A percentile compares a stretch with the other conserved stretches of the same genome.
These are phyloP conservation scores for Rhododendron griersonianum DNA, from an alignment of 148 eudicot species.

Conservation along the genomic window DNA sequence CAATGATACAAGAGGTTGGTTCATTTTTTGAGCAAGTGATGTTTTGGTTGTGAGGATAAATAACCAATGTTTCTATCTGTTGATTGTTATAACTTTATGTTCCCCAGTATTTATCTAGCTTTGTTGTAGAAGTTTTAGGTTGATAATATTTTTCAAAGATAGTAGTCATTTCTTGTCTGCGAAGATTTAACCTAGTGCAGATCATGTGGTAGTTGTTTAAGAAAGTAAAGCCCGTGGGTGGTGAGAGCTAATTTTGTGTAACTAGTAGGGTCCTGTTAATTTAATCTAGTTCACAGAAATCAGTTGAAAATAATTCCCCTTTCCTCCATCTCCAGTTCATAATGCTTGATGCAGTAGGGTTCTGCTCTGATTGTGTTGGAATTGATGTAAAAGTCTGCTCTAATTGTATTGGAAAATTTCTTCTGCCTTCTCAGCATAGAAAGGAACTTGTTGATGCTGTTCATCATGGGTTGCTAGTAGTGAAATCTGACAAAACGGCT, in stretches of 20 bases:
- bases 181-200: background rate
- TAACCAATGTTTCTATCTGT: background rate
- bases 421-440: constrained; percentile 57
- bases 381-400: background rate
- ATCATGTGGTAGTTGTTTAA: background rate
- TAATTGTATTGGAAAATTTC: background rate
- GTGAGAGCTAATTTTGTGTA: background rate
- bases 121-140: constrained; percentile 1
- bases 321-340: background rate
- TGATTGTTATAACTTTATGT: background rate
- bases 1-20: background rate
- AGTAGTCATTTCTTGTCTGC: background rate
- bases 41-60: background rate
- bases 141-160: constrained; percentile 2
- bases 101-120: background rate
- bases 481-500: constrained; percentile 66
- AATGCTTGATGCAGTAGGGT: background rate
- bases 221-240: background rate
- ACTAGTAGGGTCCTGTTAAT: background rate
- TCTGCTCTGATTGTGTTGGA: background rate
- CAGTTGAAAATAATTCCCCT: background rate
- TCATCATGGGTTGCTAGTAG: constrained; percentile 60
- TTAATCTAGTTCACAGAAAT: background rate
- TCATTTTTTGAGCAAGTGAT: constrained; percentile 4
- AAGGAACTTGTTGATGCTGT: constrained; percentile 79